A percentile compares a stretch with the other conserved stretches of the same genome.
phyloP scores from a whole-genome alignment of 805 yeast species.

The Candida rishiriensis region DNA sequence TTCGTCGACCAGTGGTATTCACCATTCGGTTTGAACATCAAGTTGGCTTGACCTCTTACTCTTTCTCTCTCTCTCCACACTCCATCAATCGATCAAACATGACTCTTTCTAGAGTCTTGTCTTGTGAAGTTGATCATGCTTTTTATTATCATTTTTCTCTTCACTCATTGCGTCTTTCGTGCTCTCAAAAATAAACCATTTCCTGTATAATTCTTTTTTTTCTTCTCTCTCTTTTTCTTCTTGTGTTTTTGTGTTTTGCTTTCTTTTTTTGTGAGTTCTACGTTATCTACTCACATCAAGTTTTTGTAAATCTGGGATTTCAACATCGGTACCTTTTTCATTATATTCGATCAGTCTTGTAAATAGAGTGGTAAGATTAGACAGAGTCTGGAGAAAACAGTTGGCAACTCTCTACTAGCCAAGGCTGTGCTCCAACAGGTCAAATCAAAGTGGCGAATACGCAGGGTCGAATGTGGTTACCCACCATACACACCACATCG shows the following conservation, averaged over 20 bases:
- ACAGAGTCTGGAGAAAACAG: too few relatives aligned
- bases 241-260: slow-evolving; percentile 8
- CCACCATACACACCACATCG: not conserved
- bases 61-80: slow-evolving; percentile 1
- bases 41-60: slow-evolving; percentile 9
- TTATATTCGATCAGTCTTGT: not conserved
- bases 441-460: not conserved
- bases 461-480: too few relatives aligned
- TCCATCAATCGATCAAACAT: too few relatives aligned
- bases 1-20: slow-evolving; percentile 5
- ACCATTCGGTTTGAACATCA: slow-evolving; percentile 9
- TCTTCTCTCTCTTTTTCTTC: slow-evolving; percentile 7
- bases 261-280: slow-evolving; percentile 18
- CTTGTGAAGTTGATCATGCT: not conserved
- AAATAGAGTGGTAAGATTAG: not conserved
- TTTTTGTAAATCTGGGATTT: slow-evolving; percentile 35
- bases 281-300: slow-evolving; percentile 17
- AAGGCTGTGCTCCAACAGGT: not conserved
- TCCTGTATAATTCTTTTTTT: slow-evolving; percentile 7
- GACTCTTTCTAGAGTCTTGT: too few relatives aligned
- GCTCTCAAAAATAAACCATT: not conserved
- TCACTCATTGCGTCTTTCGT: slow-evolving; percentile 7
- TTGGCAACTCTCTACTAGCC: too few relatives aligned
- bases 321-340: slow-evolving; percentile 38
- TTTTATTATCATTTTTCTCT: slow-evolving; percentile 4